A percentile compares a stretch with the other conserved stretches of the same genome.
Evolutionary conservation across 2,329 filamentous ascomycete genomes (phyloP).

Genomic region (Lecanicillium sp.): DNA sequence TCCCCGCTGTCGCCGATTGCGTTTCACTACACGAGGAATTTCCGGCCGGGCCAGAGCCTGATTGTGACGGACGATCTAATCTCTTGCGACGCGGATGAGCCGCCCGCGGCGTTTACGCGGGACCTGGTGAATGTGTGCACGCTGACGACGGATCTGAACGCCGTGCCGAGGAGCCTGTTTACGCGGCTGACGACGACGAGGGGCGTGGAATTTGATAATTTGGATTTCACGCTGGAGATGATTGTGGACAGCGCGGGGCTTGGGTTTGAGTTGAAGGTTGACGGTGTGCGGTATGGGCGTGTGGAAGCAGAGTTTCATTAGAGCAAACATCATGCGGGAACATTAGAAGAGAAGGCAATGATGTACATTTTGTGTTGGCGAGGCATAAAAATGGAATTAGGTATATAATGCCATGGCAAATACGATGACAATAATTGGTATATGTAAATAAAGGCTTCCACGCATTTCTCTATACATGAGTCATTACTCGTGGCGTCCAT

Average conservation of each 20-base stretch:
- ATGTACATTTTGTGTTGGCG: background rate
- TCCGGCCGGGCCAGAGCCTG: constrained; percentile 69
- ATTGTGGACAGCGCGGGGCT: constrained; percentile 71
- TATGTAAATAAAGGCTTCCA: too few relatives aligned
- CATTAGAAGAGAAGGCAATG: too few relatives aligned
- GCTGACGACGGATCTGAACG: constrained; percentile 71
- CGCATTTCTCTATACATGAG: too few relatives aligned
- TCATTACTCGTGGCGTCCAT: background rate
- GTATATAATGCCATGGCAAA: background rate
- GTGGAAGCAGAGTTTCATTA: constrained; percentile 75
- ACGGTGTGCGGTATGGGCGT: constrained; percentile 68
- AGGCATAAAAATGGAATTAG: background rate
- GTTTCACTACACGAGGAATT: constrained; percentile 83
- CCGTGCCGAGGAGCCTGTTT: constrained; percentile 67
- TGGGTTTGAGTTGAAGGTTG: constrained; percentile 72
- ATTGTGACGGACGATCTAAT: constrained; percentile 77
- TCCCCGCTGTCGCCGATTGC: constrained; percentile 69
- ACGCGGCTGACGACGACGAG: constrained; percentile 71
- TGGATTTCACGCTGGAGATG: constrained; percentile 80
- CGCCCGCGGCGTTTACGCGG: constrained; percentile 53
- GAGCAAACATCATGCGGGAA: background rate
- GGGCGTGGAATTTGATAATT: constrained; percentile 74
- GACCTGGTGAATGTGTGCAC: constrained; percentile 70
- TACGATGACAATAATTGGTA: too few relatives aligned
- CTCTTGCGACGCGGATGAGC: constrained; percentile 63